Evolutionary conservation across 2,329 filamentous ascomycete genomes (phyloP).

Genomic region (Albophoma yamanashiensis): DNA sequence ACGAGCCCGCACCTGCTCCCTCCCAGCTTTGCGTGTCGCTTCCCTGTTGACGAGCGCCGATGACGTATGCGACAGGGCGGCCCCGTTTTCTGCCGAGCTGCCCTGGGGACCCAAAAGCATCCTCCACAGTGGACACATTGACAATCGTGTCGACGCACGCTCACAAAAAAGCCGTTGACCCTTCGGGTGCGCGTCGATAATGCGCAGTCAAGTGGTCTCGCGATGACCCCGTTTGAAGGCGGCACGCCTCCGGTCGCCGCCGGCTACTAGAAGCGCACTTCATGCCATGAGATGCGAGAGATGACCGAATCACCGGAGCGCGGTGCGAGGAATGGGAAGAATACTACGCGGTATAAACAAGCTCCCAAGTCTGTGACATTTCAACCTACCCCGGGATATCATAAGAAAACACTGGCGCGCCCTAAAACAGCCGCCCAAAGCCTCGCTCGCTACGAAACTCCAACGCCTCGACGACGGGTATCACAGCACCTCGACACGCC

Average conservation of each 20-base stretch:
- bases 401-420: not conserved
- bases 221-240: not conserved
- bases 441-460: slow-evolving; percentile 1
- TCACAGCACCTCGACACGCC: slow-evolving; percentile 8
- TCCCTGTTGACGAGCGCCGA: not conserved
- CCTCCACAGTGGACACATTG: not conserved
- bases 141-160: not conserved
- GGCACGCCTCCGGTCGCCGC: too few relatives aligned
- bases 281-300: not conserved
- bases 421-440: not conserved
- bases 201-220: not conserved
- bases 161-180: not conserved
- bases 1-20: not conserved
- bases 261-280: not conserved
- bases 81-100: not conserved
- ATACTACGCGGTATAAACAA: not conserved
- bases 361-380: not conserved
- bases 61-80: not conserved
- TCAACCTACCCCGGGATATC: not conserved
- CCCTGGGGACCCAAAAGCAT: not conserved
- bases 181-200: not conserved
- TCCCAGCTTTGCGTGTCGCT: not conserved
- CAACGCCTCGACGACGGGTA: slow-evolving; percentile 13
- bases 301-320: not conserved
- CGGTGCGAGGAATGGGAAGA: not conserved